phyloP scores from a whole-genome alignment of 208 protist genomes.

The Trypanosomatidae sp. region DNA sequence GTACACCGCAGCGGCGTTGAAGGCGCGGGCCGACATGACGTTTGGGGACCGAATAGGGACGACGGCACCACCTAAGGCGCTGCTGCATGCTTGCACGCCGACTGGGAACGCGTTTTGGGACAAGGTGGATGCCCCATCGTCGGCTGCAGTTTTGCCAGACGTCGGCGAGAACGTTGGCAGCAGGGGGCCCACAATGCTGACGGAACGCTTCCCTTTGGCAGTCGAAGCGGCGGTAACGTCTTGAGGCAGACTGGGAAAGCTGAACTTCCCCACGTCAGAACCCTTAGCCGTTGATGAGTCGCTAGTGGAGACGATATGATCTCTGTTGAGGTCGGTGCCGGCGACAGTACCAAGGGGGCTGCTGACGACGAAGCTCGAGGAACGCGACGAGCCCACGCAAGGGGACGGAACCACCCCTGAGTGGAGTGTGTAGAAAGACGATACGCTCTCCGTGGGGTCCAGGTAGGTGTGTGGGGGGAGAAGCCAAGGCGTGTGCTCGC shows the following conservation, averaged over 20 bases:
- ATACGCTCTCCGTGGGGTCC: constrained; percentile 13
- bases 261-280: neutral
- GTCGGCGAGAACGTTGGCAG: neutral
- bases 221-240: neutral
- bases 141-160: neutral
- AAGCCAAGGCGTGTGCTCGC: constrained; percentile 38
- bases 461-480: constrained; percentile 34
- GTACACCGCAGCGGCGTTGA: constrained; percentile 25
- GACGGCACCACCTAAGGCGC: neutral
- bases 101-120: neutral
- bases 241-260: neutral
- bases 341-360: no score
- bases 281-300: neutral
- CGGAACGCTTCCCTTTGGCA: neutral
- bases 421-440: constrained; percentile 16
- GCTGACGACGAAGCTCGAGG: neutral
- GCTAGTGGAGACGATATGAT: neutral
- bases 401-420: constrained; percentile 1
- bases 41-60: constrained; percentile 18
- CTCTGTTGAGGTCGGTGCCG: neutral
- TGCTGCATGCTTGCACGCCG: constrained; percentile 1
- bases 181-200: neutral
- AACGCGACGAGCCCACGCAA: neutral
- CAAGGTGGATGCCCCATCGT: neutral
- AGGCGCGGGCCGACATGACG: constrained; percentile 18